phyloP scores from a whole-genome alignment of 257 asterid genomes.

The Ilex aquifolium region DNA sequence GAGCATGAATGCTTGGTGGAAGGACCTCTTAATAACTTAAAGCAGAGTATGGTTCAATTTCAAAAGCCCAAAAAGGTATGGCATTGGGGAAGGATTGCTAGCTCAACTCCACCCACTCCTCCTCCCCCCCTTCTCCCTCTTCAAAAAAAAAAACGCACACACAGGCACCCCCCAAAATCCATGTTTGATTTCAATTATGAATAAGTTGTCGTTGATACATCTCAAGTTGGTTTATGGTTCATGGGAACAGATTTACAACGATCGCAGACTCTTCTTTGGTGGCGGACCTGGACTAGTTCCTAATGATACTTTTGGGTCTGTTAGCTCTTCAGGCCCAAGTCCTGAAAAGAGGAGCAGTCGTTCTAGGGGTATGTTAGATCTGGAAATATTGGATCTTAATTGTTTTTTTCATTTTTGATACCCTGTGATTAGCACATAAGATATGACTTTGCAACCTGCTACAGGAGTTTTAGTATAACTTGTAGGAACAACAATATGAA shows the following conservation, averaged over 20 bases:
- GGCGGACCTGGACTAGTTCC: constrained; percentile 86
- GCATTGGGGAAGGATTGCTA: background rate
- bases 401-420: background rate
- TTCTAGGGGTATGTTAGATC: constrained; percentile 57
- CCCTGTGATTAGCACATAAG: background rate
- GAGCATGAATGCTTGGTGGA: constrained; percentile 98
- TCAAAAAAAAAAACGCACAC: no score
- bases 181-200: background rate
- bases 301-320: constrained; percentile 63
- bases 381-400: background rate
- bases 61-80: constrained; percentile 96
- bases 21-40: constrained; percentile 93
- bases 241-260: constrained; percentile 70
- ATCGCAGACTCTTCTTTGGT: constrained; percentile 81
- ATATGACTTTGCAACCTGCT: background rate
- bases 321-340: constrained; percentile 43
- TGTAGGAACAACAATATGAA: no score
- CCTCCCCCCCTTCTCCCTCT: no score
- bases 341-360: constrained; percentile 79
- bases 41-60: constrained; percentile 99
- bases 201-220: background rate
- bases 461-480: no score
- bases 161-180: background rate
- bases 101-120: background rate
- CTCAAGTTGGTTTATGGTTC: constrained; percentile 13